Percentiles rank a stretch among this genome's conserved stretches.
Evolutionary conservation across 768 basidiomycete species (phyloP).

Genomic region (Pleurotus djamor): DNA sequence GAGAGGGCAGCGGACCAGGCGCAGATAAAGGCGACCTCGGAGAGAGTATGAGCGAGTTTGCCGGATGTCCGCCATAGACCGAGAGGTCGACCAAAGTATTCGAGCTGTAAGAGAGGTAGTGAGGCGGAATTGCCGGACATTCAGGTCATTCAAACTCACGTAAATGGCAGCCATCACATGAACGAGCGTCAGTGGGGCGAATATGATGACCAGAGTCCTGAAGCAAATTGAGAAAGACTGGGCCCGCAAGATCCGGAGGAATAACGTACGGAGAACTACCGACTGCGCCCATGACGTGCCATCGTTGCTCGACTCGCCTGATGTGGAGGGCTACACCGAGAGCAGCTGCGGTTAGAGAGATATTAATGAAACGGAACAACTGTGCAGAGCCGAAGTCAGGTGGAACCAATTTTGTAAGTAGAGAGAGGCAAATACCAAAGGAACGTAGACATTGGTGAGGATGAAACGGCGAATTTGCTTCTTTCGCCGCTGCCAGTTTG

Average conservation of each 20-base stretch:
- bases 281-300: constrained; percentile 62
- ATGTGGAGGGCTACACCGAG: constrained; percentile 80
- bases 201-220: constrained; percentile 82
- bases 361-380: constrained; percentile 85
- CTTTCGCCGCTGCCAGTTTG: constrained; percentile 28
- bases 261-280: constrained; percentile 77
- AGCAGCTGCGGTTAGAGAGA: constrained; percentile 76
- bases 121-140: neutral
- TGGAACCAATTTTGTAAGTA: neutral
- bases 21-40: constrained; percentile 89
- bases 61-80: constrained; percentile 90
- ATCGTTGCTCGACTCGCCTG: constrained; percentile 50
- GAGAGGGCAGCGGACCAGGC: constrained; percentile 91
- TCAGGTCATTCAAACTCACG: constrained; percentile 39
- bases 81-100: constrained; percentile 90
- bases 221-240: neutral
- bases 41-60: constrained; percentile 83
- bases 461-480: constrained; percentile 65
- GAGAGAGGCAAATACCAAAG: constrained; percentile 50
- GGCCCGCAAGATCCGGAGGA: neutral
- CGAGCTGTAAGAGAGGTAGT: constrained; percentile 51
- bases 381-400: constrained; percentile 23
- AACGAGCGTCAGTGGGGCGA: constrained; percentile 77
- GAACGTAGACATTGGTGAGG: constrained; percentile 74
- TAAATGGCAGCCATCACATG: constrained; percentile 89